Conservation (phyloP, 192 early-diverging fungal genomes). For the Coemansia sp. region DNA sequence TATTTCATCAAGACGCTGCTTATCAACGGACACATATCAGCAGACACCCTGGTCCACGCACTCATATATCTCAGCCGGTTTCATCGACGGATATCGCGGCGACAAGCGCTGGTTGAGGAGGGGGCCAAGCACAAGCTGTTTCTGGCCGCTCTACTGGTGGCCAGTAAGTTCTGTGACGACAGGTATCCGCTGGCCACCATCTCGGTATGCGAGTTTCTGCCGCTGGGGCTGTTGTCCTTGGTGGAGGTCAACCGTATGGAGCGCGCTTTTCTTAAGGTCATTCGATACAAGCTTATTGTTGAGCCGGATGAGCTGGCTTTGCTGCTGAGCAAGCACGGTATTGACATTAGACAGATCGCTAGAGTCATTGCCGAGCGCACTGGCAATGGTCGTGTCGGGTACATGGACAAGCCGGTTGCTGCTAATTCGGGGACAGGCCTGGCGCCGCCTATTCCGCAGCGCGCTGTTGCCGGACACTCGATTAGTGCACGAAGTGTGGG, state of each 20-base stretch:
- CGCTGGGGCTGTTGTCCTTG: conserved; percentile 22
- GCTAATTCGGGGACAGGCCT: neutral
- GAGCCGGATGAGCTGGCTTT: conserved; percentile 43
- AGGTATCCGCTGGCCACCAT: conserved; percentile 38
- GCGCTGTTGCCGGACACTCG: conserved; percentile 43
- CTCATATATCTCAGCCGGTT: conserved; percentile 50
- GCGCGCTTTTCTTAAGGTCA: conserved; percentile 39
- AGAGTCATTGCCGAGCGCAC: conserved; percentile 19
- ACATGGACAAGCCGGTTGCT: neutral
- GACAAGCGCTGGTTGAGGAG: conserved; percentile 36
- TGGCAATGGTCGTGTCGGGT: neutral
- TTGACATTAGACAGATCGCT: conserved; percentile 48
- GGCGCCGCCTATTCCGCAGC: conserved; percentile 13
- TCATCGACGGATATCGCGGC: conserved; percentile 21
- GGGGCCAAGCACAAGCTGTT: conserved; percentile 51
- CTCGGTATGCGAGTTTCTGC: conserved; percentile 42
- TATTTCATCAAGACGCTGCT: conserved; percentile 46
- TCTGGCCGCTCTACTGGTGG: conserved; percentile 42
- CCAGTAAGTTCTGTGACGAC: conserved; percentile 55
- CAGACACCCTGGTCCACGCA: conserved; percentile 46
- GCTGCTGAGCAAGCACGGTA: conserved; percentile 40
- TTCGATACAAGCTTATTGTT: conserved; percentile 49
- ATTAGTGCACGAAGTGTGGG: conserved; percentile 26
- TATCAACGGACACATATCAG: conserved; percentile 46
- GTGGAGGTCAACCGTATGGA: conserved; percentile 48